Conservation (phyloP, 2,329 filamentous ascomycete species). For the Chaetomiaceae sp. region DNA sequence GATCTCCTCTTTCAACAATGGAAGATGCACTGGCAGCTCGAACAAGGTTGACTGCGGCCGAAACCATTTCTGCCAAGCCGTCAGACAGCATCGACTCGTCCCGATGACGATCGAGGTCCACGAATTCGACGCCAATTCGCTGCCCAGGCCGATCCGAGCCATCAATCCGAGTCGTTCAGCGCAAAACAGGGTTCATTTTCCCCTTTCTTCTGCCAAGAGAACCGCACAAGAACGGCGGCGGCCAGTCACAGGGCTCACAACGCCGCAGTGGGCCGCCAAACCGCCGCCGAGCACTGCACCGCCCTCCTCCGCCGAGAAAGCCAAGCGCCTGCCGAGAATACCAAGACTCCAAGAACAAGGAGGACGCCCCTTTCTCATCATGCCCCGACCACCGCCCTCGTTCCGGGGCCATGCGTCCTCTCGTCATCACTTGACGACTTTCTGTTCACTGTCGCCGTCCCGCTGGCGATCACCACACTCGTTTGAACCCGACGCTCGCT, state of each 20-base stretch:
- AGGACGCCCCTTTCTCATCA: conserved; percentile 21
- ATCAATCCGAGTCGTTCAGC: background rate
- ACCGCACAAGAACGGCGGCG: background rate
- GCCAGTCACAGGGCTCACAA: conserved; percentile 6
- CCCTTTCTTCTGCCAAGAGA: conserved; percentile 8
- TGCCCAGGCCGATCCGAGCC: background rate
- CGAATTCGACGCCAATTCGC: background rate
- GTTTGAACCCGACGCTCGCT: conserved; percentile 15
- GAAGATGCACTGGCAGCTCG: no score
- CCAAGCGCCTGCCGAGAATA: conserved; percentile 23
- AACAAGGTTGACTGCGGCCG: no score
- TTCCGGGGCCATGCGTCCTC: conserved; percentile 15
- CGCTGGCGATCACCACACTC: conserved; percentile 19
- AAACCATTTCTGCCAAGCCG: no score
- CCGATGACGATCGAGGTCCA: no score
- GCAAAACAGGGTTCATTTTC: conserved; percentile 1
- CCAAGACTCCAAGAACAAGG: conserved; percentile 16
- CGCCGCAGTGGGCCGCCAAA: background rate
- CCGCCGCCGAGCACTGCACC: conserved; percentile 7
- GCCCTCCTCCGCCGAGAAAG: conserved; percentile 15
- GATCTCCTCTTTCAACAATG: no score
- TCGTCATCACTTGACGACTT: conserved; percentile 5
- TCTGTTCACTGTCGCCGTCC: conserved; percentile 3
- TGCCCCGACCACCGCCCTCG: conserved; percentile 7
- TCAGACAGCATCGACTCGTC: no score